phyloP scores from a whole-genome alignment of 1,139 yeast genomes.

The Debaryomycetaceae sp. region DNA sequence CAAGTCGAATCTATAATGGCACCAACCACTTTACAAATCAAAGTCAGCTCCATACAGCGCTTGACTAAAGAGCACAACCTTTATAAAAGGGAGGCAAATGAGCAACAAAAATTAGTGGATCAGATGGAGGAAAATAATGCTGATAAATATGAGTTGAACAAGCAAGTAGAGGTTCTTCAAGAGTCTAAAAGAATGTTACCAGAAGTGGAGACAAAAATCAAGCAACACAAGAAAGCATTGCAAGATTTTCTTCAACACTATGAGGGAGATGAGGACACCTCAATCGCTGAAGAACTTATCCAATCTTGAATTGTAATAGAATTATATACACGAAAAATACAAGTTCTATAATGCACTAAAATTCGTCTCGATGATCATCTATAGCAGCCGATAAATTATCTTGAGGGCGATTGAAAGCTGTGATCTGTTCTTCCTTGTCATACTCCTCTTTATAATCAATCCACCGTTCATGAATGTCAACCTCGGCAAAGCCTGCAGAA shows the following conservation, averaged over 20 bases:
- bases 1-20: slow-evolving; percentile 48
- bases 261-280: slow-evolving; percentile 49
- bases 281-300: slow-evolving; percentile 35
- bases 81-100: slow-evolving; percentile 62
- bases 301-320: background rate
- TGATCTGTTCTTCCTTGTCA: slow-evolving; percentile 51
- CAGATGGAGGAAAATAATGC: slow-evolving; percentile 41
- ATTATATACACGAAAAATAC: background rate
- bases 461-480: slow-evolving; percentile 95
- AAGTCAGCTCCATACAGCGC: slow-evolving; percentile 69
- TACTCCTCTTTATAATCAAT: slow-evolving; percentile 75
- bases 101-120: slow-evolving; percentile 52
- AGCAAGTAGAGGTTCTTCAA: slow-evolving; percentile 56
- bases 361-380: no score
- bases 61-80: slow-evolving; percentile 67
- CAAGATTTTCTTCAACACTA: slow-evolving; percentile 20
- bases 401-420: no score
- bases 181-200: slow-evolving; percentile 72
- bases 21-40: slow-evolving; percentile 74
- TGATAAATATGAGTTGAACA: slow-evolving; percentile 72
- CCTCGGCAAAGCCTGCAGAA: slow-evolving; percentile 40
- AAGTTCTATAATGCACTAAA: no score
- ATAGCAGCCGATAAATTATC: no score
- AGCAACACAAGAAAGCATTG: slow-evolving; percentile 47
- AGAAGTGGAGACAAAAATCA: slow-evolving; percentile 52